Percentiles rank a stretch among this genome's conserved stretches.
Evolutionary conservation across 2,329 filamentous ascomycete species (phyloP).

Genomic region (Botryotinia convoluta): DNA sequence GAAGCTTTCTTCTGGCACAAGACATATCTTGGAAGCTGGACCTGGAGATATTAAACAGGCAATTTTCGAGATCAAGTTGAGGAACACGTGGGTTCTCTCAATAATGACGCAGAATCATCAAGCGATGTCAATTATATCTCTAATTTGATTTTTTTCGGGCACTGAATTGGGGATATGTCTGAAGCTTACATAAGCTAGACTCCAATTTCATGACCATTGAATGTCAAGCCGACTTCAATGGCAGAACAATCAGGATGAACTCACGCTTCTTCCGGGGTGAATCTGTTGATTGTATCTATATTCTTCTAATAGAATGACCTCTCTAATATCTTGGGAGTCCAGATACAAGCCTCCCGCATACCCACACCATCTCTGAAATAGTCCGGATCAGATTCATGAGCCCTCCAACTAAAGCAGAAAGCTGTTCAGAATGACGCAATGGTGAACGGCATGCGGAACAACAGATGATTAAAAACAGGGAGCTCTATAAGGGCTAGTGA

Average conservation of each 20-base stretch:
- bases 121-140: not conserved
- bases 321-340: not conserved
- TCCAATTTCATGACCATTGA: not conserved
- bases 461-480: rapidly evolving
- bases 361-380: not conserved
- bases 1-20: not conserved
- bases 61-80: not conserved
- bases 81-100: too few species aligned
- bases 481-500: rapidly evolving
- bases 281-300: not conserved
- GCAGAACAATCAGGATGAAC: not conserved
- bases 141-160: not conserved
- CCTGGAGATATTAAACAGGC: not conserved
- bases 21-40: too few species aligned
- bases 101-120: not conserved
- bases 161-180: not conserved
- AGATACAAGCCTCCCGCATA: not conserved
- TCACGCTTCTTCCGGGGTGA: not conserved
- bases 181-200: not conserved
- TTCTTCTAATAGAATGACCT: not conserved
- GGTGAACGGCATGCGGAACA: rapidly evolving
- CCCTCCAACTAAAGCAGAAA: not conserved
- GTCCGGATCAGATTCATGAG: rapidly evolving
- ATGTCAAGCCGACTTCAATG: not conserved
- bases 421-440: not conserved